Evolutionary conservation across 257 asterid genomes (phyloP).

Genomic region (Gentiana straminea): DNA sequence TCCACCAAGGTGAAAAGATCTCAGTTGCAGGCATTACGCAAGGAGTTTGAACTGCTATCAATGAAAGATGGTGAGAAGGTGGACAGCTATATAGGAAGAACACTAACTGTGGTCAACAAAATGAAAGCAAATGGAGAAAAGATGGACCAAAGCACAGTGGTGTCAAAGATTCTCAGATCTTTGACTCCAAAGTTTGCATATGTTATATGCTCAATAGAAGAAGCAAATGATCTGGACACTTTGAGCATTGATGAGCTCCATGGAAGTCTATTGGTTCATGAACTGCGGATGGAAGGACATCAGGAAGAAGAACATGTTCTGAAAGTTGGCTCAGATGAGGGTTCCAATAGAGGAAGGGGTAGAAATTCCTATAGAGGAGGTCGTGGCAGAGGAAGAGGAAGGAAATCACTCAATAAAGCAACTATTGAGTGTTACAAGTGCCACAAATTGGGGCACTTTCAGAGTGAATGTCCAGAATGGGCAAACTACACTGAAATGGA

Average conservation of each 20-base stretch:
- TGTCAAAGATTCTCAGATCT: background rate
- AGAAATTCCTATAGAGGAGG: background rate
- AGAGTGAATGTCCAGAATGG: background rate
- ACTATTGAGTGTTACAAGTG: background rate
- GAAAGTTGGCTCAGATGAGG: no score
- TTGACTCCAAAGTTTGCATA: background rate
- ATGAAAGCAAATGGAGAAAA: background rate
- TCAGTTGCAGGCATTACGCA: background rate
- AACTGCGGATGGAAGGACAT: background rate
- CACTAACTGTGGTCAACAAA: background rate
- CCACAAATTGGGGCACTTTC: background rate
- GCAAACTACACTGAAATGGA: background rate
- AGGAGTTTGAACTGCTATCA: background rate
- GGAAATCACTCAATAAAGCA: background rate
- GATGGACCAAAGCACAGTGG: background rate
- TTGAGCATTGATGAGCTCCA: background rate
- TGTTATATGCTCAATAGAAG: background rate
- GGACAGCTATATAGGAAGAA: background rate
- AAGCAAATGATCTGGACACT: background rate
- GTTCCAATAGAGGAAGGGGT: background rate
- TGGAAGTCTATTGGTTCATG: background rate
- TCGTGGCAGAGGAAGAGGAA: background rate
- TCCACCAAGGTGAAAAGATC: background rate
- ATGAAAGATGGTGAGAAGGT: background rate
- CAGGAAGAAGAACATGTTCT: background rate